phyloP scores from a whole-genome alignment of 768 basidiomycete genomes.

The Kwoniella sp. region DNA sequence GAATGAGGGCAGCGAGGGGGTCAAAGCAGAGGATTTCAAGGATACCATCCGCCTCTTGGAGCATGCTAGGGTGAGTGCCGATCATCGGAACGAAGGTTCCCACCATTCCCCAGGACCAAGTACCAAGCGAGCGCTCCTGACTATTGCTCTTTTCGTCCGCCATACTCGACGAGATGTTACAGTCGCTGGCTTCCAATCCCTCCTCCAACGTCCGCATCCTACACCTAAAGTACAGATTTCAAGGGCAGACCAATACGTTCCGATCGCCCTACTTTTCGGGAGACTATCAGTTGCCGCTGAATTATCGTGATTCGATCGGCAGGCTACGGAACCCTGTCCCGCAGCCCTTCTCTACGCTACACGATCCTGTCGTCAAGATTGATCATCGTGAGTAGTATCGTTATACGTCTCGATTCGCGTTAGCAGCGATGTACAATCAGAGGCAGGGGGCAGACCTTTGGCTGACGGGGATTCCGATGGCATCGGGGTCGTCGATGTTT shows the following conservation, averaged over 20 bases:
- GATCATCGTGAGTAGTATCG: slow-evolving; percentile 51
- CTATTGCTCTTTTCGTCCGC: background rate
- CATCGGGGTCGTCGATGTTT: no score
- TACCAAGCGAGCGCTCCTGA: slow-evolving; percentile 1
- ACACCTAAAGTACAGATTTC: slow-evolving; percentile 55
- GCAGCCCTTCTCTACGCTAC: slow-evolving; percentile 49
- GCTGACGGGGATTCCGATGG: background rate
- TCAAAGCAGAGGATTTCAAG: slow-evolving; percentile 43
- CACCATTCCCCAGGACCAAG: no score
- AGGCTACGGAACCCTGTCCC: slow-evolving; percentile 40
- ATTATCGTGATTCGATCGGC: slow-evolving; percentile 25
- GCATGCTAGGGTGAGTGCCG: slow-evolving; percentile 51
- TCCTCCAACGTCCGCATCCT: slow-evolving; percentile 44
- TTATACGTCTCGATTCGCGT: no score
- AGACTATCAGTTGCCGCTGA: slow-evolving; percentile 31
- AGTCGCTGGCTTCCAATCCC: slow-evolving; percentile 37
- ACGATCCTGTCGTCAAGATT: slow-evolving; percentile 53
- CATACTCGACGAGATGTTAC: background rate
- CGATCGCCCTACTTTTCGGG: slow-evolving; percentile 28
- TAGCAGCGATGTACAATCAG: background rate
- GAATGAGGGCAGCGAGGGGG: slow-evolving; percentile 42
- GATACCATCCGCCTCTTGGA: slow-evolving; percentile 51
- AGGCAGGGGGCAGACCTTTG: no score
- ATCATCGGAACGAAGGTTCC: no score
- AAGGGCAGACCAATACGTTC: slow-evolving; percentile 22